Percentiles rank a stretch among this genome's conserved stretches.
phyloP scores from a whole-genome alignment of 2,329 filamentous ascomycete genomes.

The Colletotrichum liaoningense region DNA sequence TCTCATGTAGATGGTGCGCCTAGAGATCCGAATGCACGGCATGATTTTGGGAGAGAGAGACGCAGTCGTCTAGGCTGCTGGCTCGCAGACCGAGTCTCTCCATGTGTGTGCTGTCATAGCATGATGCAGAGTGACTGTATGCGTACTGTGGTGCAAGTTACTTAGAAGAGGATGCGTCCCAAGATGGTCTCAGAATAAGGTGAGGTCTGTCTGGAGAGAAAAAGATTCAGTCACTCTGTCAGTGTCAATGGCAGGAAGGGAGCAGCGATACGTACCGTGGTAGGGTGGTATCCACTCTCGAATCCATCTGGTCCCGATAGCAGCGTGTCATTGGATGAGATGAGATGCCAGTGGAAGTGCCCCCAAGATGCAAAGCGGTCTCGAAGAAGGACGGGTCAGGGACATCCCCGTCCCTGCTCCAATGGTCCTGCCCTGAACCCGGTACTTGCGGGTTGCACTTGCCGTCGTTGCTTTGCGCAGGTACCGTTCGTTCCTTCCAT shows the following conservation, averaged over 20 bases:
- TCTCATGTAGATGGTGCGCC: not conserved
- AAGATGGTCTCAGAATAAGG: not conserved
- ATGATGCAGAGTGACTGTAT: not conserved
- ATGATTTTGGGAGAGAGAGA: not conserved
- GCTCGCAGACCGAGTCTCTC: not conserved
- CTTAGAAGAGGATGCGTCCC: not conserved
- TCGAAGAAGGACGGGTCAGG: slow-evolving; percentile 7
- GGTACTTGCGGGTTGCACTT: slow-evolving; percentile 28
- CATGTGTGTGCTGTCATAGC: not conserved
- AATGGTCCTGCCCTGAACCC: slow-evolving; percentile 2
- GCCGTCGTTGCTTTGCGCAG: slow-evolving; percentile 19
- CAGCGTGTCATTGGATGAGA: slow-evolving; percentile 15
- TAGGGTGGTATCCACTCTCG: not conserved
- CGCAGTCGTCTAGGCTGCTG: not conserved
- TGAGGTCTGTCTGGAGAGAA: not conserved
- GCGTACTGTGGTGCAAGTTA: not conserved
- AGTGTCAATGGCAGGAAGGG: no score
- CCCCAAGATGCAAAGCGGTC: slow-evolving; percentile 7
- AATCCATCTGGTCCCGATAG: not conserved
- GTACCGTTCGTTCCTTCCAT: slow-evolving; percentile 30
- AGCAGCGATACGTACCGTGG: slow-evolving; percentile 5
- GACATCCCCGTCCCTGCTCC: not conserved
- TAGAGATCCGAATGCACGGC: not conserved
- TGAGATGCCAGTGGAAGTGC: slow-evolving; percentile 7
- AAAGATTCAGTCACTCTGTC: not conserved